These are phyloP conservation scores for Arthrobotrys iridis DNA, from an alignment of 2,329 filamentous ascomycete genomes.

Conservation along the genomic window DNA sequence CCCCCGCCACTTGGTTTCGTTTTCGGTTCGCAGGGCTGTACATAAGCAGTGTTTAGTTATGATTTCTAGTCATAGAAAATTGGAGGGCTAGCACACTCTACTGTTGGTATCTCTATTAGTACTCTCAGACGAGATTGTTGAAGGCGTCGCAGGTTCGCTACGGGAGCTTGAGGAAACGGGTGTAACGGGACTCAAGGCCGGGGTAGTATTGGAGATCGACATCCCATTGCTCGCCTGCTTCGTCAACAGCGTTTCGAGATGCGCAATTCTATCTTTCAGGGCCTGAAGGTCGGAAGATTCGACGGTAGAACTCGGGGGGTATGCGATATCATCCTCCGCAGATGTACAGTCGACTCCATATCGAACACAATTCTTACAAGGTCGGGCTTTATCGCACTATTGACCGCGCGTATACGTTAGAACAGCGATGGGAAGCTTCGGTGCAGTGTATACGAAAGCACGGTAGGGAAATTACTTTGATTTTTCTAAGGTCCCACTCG, in stretches of 20 bases:
- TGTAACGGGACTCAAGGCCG: conserved; percentile 39
- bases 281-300: conserved; percentile 52
- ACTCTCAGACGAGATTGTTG: conserved; percentile 29
- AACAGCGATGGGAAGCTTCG: not conserved
- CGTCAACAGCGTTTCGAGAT: conserved; percentile 43
- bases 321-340: conserved; percentile 45
- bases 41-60: not conserved
- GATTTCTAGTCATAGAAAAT: not conserved
- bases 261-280: conserved; percentile 47
- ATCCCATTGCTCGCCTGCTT: conserved; percentile 32
- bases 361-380: conserved; percentile 48
- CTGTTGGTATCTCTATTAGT: not conserved
- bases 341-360: conserved; percentile 47
- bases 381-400: conserved; percentile 43
- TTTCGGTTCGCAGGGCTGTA: conserved; percentile 2
- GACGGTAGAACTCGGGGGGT: conserved; percentile 31
- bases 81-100: not conserved
- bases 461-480: conserved; percentile 33
- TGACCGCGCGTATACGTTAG: conserved; percentile 3
- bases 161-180: conserved; percentile 40
- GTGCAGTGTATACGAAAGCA: not conserved
- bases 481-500: conserved; percentile 23
- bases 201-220: conserved; percentile 15
- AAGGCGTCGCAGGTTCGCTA: conserved; percentile 46
- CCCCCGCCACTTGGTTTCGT: conserved; percentile 23